These are phyloP conservation scores for Sporothrix variecibatus DNA, from an alignment of 2,329 filamentous ascomycete species.

Conservation along the genomic window DNA sequence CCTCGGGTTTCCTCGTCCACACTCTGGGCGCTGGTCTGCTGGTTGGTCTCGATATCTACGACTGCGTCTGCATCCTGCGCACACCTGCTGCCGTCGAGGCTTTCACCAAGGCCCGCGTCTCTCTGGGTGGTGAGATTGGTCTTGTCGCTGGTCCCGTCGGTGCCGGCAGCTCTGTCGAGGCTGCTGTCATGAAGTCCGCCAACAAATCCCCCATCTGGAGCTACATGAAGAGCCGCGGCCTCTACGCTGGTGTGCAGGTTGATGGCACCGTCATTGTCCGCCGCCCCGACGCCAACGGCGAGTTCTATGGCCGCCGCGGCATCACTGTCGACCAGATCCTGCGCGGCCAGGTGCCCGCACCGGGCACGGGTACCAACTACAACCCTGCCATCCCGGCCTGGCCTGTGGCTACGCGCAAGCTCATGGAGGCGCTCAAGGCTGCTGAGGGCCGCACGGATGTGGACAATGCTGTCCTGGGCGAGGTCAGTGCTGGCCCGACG, in stretches of 20 bases:
- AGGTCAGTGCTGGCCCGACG: slow-evolving; percentile 21
- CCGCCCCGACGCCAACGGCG: slow-evolving; percentile 69
- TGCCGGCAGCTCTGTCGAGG: slow-evolving; percentile 73
- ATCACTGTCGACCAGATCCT: slow-evolving; percentile 31
- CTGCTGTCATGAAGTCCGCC: slow-evolving; percentile 49
- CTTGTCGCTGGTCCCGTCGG: slow-evolving; percentile 70
- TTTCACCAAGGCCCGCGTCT: slow-evolving; percentile 69
- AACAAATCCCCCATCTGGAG: slow-evolving; percentile 50
- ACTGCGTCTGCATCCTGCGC: slow-evolving; percentile 74
- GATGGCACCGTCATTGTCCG: slow-evolving; percentile 75
- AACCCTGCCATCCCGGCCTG: slow-evolving; percentile 4
- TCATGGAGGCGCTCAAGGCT: slow-evolving; percentile 33
- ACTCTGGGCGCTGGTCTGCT: slow-evolving; percentile 70
- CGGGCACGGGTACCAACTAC: slow-evolving; percentile 26
- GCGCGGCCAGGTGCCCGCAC: slow-evolving; percentile 29
- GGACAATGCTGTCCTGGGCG: slow-evolving; percentile 18
- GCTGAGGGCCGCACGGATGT: slow-evolving; percentile 30
- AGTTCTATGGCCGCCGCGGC: slow-evolving; percentile 60
- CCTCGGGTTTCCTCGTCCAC: slow-evolving; percentile 70
- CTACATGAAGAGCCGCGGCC: slow-evolving; percentile 70
- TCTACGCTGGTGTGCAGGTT: slow-evolving; percentile 72
- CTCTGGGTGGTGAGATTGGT: slow-evolving; percentile 75
- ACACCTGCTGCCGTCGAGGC: slow-evolving; percentile 65
- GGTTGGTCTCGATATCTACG: slow-evolving; percentile 73
- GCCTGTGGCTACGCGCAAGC: slow-evolving; percentile 9